These are phyloP conservation scores for Curvularia eragrostidis DNA, from an alignment of 2,329 filamentous ascomycete genomes.

Conservation along the genomic window DNA sequence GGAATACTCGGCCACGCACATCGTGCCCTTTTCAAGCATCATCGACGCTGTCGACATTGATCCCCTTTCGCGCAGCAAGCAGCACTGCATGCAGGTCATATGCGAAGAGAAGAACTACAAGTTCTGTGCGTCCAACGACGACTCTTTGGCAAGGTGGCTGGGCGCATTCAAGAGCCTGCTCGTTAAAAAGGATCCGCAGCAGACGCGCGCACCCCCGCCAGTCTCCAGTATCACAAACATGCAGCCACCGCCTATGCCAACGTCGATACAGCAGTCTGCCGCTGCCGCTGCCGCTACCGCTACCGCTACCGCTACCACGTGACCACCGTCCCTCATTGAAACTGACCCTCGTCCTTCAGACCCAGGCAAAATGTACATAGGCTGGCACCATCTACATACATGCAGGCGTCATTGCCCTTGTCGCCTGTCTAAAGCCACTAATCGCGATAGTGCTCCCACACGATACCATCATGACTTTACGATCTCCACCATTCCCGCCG, in stretches of 20 bases:
- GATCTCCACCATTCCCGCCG: neutral
- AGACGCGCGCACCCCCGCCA: constrained; percentile 30
- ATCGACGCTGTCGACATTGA: constrained; percentile 94
- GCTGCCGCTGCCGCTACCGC: constrained; percentile 15
- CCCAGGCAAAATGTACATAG: constrained; percentile 16
- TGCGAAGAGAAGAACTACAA: constrained; percentile 76
- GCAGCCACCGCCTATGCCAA: constrained; percentile 18
- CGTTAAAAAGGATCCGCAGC: constrained; percentile 66
- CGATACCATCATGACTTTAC: constrained; percentile 9
- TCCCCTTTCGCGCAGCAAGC: constrained; percentile 82
- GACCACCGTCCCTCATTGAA: neutral
- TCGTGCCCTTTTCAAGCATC: constrained; percentile 78
- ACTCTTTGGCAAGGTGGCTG: constrained; percentile 80
- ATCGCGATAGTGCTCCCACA: constrained; percentile 9
- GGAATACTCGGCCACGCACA: constrained; percentile 86
- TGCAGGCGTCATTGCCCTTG: neutral
- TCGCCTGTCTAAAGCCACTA: constrained; percentile 7
- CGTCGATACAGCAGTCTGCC: constrained; percentile 14
- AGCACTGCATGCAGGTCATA: constrained; percentile 89
- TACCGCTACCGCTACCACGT: constrained; percentile 14
- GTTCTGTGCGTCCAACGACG: constrained; percentile 73
- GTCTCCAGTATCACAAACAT: constrained; percentile 19
- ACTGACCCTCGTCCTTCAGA: neutral
- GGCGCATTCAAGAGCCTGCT: constrained; percentile 90
- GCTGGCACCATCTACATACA: constrained; percentile 10